Base-by-base conservation (phyloP, 352 stramenopile genomes). In the Globisporangium emineosum region DNA sequence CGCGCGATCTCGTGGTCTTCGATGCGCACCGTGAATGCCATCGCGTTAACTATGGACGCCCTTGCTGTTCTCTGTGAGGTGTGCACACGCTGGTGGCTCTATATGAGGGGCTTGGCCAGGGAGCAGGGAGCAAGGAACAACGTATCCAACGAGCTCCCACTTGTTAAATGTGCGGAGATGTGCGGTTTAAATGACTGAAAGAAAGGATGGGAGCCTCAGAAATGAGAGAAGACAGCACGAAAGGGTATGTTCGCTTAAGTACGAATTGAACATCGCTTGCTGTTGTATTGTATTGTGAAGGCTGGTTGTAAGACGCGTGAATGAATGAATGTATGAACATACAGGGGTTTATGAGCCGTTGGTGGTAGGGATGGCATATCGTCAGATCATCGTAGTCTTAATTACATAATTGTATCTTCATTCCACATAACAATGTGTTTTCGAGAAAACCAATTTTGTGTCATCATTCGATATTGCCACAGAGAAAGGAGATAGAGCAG, bases 331-430 rank as follows among this genome's bases (percentile, higher is more conserved):
- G n/a, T n/a, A n/a, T n/a, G n/a, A n/a, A n/a, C n/a, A n/a, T n/a
- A n/a, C n/a, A n/a, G n/a, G n/a, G n/a, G n/a, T n/a, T 40, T 13
- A 40, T 40, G 12, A 12, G 12, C 13, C 15, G 15, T 40, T 40
- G 33, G 17, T 40, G n/a, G n/a, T 40, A 12, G 15, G 35, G 19
- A 43, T 19, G 35, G 35, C 12, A 61, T 67, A 67, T 83, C 77
- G 77, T 91, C 84, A 83, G 84, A 90, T 93, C 84, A 93, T 93
- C 84, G 84, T 93, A 93, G 84, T 93, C 84, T 91, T 90, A 67
- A 66, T 70, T 80, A 57, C 51, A 71, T 70, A 71, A 71, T 74
- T 79, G 64, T 73, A 67, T 92, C 83, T 78, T 79, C 81, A 92
- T 64, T 55, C 76, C 67, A 55, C 79, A 84, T 77, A 75, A 17